These are phyloP conservation scores for Gamsiella multidivaricata DNA, from an alignment of 192 early-diverging fungal genomes.

Conservation along the genomic window DNA sequence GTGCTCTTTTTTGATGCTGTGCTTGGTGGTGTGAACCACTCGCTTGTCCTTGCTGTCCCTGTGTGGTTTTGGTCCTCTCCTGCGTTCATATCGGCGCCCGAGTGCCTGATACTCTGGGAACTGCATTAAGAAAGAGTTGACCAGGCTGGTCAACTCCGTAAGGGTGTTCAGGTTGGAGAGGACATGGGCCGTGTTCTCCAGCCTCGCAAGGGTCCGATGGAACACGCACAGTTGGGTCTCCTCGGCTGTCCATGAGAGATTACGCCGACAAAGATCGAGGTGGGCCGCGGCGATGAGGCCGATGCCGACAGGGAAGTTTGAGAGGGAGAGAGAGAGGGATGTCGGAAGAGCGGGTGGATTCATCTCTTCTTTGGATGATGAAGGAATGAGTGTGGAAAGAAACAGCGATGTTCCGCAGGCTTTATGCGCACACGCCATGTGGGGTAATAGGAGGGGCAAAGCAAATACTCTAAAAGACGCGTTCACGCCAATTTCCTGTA, in stretches of 20 bases:
- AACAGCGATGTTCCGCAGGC: no score
- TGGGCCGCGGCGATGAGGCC: slow-evolving; percentile 32
- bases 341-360: not conserved
- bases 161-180: slow-evolving; percentile 12
- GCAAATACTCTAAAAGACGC: no score
- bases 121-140: not conserved
- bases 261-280: slow-evolving; percentile 16
- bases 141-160: slow-evolving; percentile 5
- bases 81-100: not conserved
- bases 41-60: not conserved
- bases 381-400: not conserved
- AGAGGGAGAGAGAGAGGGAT: slow-evolving; percentile 1
- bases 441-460: no score
- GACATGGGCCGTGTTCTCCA: not conserved
- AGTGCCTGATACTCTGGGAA: not conserved
- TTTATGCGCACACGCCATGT: no score
- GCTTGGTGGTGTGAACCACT: no score
- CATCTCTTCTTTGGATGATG: not conserved
- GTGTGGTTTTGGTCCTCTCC: not conserved
- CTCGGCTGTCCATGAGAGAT: not conserved
- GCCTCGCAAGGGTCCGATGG: not conserved
- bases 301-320: slow-evolving; percentile 22
- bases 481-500: no score
- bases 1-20: not conserved
- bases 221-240: not conserved